Percentiles rank a stretch among this genome's conserved stretches.
Conservation (phyloP, 2,329 filamentous ascomycete genomes). For the Colletotrichum falcatum region DNA sequence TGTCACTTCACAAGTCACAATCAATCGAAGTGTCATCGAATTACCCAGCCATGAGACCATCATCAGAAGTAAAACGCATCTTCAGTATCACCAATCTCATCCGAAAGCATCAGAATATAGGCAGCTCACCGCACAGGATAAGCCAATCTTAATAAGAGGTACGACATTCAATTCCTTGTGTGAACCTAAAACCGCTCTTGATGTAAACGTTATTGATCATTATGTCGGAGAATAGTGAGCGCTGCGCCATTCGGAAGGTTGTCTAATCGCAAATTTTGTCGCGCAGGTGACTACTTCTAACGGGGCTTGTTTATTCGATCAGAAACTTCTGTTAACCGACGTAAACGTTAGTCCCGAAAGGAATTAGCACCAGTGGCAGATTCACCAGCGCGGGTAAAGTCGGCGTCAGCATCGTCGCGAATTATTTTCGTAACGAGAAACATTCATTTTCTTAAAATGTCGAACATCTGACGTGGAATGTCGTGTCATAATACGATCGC, state of each 20-base stretch:
- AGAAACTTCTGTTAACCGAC: neutral
- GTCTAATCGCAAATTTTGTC: no score
- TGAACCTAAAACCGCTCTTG: neutral
- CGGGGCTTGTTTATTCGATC: accelerated
- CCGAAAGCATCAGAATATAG: no score
- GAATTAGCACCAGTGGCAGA: neutral
- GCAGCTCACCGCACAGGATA: no score
- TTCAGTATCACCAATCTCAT: no score
- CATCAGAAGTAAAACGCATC: no score
- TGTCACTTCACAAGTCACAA: no score
- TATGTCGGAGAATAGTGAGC: neutral
- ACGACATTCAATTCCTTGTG: no score
- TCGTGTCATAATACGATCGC: no score
- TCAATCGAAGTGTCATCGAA: no score
- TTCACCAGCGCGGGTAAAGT: neutral
- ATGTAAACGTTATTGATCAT: neutral
- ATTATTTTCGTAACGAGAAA: neutral
- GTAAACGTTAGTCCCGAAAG: neutral
- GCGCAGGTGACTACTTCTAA: neutral
- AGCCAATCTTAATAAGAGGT: no score
- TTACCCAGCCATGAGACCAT: no score
- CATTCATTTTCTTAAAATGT: neutral
- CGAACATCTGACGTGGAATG: neutral
- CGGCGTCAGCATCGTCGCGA: neutral
- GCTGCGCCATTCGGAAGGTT: neutral